Conservation (phyloP, 1,139 yeast species). For the Taphrina communis region DNA sequence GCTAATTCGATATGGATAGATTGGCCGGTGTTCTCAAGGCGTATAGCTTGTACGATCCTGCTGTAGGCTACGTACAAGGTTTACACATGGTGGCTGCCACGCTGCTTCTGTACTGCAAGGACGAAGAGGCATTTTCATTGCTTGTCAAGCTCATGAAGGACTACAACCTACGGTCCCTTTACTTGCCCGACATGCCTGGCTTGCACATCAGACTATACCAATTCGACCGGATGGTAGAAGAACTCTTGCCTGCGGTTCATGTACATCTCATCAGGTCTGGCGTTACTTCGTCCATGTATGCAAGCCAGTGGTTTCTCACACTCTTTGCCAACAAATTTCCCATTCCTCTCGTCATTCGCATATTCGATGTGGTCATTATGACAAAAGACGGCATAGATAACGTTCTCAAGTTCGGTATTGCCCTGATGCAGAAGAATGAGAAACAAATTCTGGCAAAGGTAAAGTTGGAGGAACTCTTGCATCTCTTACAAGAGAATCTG, state of each 20-base stretch:
- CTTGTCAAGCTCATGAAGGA: slow-evolving; percentile 82
- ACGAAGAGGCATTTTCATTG: slow-evolving; percentile 82
- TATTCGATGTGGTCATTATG: slow-evolving; percentile 76
- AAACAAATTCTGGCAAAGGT: slow-evolving; percentile 60
- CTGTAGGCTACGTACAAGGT: slow-evolving; percentile 97
- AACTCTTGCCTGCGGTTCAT: slow-evolving; percentile 67
- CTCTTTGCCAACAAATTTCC: slow-evolving; percentile 94
- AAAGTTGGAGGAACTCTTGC: slow-evolving; percentile 74
- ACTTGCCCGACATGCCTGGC: slow-evolving; percentile 91
- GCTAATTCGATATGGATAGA: slow-evolving; percentile 30
- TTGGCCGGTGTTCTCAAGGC: slow-evolving; percentile 66
- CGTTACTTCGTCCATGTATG: slow-evolving; percentile 88
- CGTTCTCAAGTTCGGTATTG: slow-evolving; percentile 77
- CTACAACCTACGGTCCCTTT: slow-evolving; percentile 76
- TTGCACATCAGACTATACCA: slow-evolving; percentile 82
- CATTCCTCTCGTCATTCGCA: slow-evolving; percentile 75
- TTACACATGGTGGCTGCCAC: slow-evolving; percentile 94
- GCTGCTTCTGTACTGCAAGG: slow-evolving; percentile 68
- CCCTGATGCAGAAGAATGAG: slow-evolving; percentile 73
- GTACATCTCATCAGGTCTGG: slow-evolving; percentile 84
- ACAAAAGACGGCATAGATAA: slow-evolving; percentile 84
- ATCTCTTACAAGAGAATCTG: slow-evolving; percentile 75
- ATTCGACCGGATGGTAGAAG: slow-evolving; percentile 82
- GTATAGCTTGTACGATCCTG: slow-evolving; percentile 83
- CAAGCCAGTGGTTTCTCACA: slow-evolving; percentile 94